Evolutionary conservation across 306 rosid genomes (phyloP), one percentile per base, ranked within the genome.

Genomic region (Crotalaria pallida): DNA sequence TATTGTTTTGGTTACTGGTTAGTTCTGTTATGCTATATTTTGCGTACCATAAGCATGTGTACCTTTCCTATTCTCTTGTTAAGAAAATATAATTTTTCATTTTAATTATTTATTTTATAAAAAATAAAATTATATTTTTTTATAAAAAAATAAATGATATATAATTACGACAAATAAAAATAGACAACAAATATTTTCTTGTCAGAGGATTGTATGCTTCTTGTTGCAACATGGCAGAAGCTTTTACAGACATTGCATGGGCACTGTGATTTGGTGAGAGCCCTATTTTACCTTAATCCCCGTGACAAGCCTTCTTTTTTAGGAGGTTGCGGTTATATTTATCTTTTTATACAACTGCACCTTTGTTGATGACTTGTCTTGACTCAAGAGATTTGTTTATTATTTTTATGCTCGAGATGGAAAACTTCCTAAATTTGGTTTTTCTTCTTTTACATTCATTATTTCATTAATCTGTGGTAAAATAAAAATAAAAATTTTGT

Each of bases 201-300:
- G n/a, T n/a, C n/a, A n/a, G n/a, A n/a, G n/a, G n/a, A n/a, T n/a
- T n/a, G n/a, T n/a, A n/a, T n/a, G n/a, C n/a, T n/a, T 78, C 79
- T 58, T 34, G 69, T 64, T 76, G 84, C 65, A 79, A 66, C 85
- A 71, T 65, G 78, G 73, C 89, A 75, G 82, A 74, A 71, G 77
- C 89, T 82, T 88, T 90, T 82, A 24, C 80, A 75, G 88, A 68
- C 82, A 65, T 63, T 66, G 83, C 76, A 64, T 40, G 62, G 62
- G 82, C 64, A 72, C 79, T 76, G 81, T 72, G 65, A 69, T 78
- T 81, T 61, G 67, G 80, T 72, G 62, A 45, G 77, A 23, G 72
- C 50, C 72, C n/a, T n/a, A n/a, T 63, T 72, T 79, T 80, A 43
- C 81, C 79, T 79, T 50, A 56, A n/a, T 65, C 77, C 96, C 73